Base-by-base conservation (phyloP, 1,284 basidiomycete genomes). In the Ganoderma leucocontextum region DNA sequence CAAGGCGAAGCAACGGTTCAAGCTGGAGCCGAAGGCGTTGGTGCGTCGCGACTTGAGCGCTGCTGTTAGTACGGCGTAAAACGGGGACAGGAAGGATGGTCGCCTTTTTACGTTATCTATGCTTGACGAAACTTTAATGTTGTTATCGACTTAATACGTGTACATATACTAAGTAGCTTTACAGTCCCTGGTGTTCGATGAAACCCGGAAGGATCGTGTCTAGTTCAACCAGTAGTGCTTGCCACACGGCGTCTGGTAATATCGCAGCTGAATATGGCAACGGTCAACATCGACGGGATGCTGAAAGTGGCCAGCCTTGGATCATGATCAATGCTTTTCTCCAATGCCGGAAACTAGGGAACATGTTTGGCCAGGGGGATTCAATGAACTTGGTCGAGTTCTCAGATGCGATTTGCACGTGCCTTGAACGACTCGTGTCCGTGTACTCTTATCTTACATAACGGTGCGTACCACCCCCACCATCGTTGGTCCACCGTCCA, bases 1-100 rank as follows among this genome's bases (percentile, higher is more conserved):
- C 58, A 80, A 80, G 73, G 78, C 81, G 64, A 85, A 83, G 75
- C 79, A 82, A 52, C 78, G 82, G 53, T 82, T 82, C 67, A 83
- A 80, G 71, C 79, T 87, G 6, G 84, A 86, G 71, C 85, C 84
- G 41, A 72, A 73, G 68, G 75, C 68, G 47, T 53, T 75, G 35
- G 36, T 74, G 9, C 66, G 71, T 19, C 69, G 72, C 10, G 38
- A 52, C 25, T 41, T 33, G 39, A n/a, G 17, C 38, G 13, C 39
- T 2, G 49, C 17, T 9, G 25, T 55, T 17, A 29, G 29, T 29
- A 29, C 59, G 4, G 58, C 35, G 17, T 58, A 19, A 58, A 22
- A 12, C 22, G 12, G 4, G 47, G 47, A 9, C 22, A 8, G 52
- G 2, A 58, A 22, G 55, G 35, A 58, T 38, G 33, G 12, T 25